Evolutionary conservation across 2,329 filamentous ascomycete species (phyloP), one percentile per base, ranked within the genome.

Genomic region (Cladosporium halotolerans): DNA sequence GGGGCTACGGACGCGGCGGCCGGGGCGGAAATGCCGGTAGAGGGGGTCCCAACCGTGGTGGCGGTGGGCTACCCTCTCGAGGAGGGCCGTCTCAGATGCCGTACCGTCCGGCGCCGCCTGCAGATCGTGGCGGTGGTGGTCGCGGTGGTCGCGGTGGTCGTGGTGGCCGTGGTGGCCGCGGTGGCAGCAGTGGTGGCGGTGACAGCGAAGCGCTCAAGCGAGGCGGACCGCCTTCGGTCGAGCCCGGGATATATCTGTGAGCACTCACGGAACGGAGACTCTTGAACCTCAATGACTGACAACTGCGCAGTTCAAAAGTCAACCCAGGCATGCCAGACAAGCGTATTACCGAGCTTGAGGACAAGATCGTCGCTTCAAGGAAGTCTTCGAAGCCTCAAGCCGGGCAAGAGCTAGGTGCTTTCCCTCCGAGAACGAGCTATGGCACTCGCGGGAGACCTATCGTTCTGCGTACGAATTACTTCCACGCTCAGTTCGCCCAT

Each of bases 401-500:
- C 55, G 47, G 64, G 63, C 57, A 70, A 11, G 36, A 39, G n/a
- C 23, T 28, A 4, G 10, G 13, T 8, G 8, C 18, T 14, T 39
- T 39, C 13, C 52, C 52, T 14, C 32, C 69, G 55, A 55, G 73
- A 57, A 60, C 59, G 54, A 53, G 65, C 51, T 74, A 66, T 61
- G 76, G 72, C 1, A 71, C 56, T 0, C 52, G 59, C 23, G 75
- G 75, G 14, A 65, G 36, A 19, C 28, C 57, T 0, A 71, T 73
- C 31, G 54, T 70, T 0, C 63, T 78, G 0, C 67, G 71, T 16
- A 69, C 76, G 0, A 78, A 75, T 51, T 73, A 74, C 54, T 65
- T 69, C 58, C 64, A 68, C 11, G 58, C 73, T 39, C 68, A 61
- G 8, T 68, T 69, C 8, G 68, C 64, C 9, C 68, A 55, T n/a